A percentile compares a stretch with the other conserved stretches of the same genome.
These are phyloP conservation scores for Gossypium sturtianum DNA, from an alignment of 345 rosid genomes.

Conservation along the genomic window DNA sequence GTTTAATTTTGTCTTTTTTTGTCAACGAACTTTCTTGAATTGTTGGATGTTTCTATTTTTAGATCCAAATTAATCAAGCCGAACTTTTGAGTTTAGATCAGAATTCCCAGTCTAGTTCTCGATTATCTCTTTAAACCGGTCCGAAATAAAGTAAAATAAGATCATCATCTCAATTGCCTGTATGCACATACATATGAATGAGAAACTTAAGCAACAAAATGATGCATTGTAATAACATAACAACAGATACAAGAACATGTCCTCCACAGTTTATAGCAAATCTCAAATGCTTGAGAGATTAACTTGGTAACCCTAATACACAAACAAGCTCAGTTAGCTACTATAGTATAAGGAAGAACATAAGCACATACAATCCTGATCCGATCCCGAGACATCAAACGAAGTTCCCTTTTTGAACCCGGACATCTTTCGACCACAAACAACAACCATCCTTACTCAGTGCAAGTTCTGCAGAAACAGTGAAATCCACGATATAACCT, in stretches of 20 bases:
- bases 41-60: no score
- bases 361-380: slow-evolving; percentile 10
- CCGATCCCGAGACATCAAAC: slow-evolving; percentile 11
- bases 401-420: slow-evolving; percentile 17
- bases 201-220: neutral
- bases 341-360: slow-evolving; percentile 10
- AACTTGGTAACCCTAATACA: slow-evolving; percentile 21
- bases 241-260: slow-evolving; percentile 1
- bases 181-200: neutral
- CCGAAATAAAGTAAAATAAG: neutral
- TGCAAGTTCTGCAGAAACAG: slow-evolving; percentile 24
- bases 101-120: no score
- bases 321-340: slow-evolving; percentile 20
- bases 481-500: neutral
- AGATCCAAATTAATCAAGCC: no score
- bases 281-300: neutral
- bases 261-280: slow-evolving; percentile 2
- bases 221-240: neutral
- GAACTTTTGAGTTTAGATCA: no score
- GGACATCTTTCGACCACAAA: slow-evolving; percentile 12
- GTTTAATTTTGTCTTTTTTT: no score
- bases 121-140: neutral
- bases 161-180: neutral
- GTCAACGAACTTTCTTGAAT: no score
- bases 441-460: neutral